phyloP scores from a whole-genome alignment of 805 yeast genomes.

The Candida glaebosa region DNA sequence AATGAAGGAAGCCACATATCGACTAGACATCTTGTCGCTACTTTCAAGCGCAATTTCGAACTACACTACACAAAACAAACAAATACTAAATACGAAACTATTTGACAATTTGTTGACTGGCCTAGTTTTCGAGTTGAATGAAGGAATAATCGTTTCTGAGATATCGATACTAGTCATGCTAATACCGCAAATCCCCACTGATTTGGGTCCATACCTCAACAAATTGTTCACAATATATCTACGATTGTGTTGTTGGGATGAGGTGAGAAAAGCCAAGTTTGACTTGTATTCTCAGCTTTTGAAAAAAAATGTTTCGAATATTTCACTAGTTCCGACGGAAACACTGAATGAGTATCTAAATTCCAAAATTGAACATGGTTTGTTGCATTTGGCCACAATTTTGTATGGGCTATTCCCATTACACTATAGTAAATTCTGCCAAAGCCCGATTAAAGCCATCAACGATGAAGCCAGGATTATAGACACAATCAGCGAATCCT shows the following conservation, averaged over 20 bases:
- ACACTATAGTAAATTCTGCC: conserved; percentile 41
- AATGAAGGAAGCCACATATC: conserved; percentile 26
- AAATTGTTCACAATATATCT: conserved; percentile 44
- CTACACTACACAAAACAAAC: conserved; percentile 20
- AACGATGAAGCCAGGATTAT: neutral
- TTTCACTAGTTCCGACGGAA: neutral
- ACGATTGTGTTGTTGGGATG: conserved; percentile 31
- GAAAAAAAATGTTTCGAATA: neutral
- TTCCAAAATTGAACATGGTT: conserved; percentile 20
- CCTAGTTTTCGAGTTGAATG: conserved; percentile 38
- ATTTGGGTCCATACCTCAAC: conserved; percentile 30
- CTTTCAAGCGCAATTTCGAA: conserved; percentile 31
- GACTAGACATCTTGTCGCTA: conserved; percentile 39
- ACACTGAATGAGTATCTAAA: neutral
- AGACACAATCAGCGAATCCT: neutral
- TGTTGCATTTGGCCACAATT: conserved; percentile 41
- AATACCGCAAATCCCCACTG: conserved; percentile 42
- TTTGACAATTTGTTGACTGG: conserved; percentile 36
- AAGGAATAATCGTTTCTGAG: conserved; percentile 36
- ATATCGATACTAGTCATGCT: conserved; percentile 29
- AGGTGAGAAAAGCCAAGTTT: conserved; percentile 9
- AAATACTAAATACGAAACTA: conserved; percentile 32
- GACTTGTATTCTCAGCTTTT: neutral
- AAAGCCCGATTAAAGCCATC: conserved; percentile 37
- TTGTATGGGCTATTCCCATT: conserved; percentile 59